Conservation (phyloP, 495 filamentous ascomycete genomes). For the Talaromyces proteolyticus region DNA sequence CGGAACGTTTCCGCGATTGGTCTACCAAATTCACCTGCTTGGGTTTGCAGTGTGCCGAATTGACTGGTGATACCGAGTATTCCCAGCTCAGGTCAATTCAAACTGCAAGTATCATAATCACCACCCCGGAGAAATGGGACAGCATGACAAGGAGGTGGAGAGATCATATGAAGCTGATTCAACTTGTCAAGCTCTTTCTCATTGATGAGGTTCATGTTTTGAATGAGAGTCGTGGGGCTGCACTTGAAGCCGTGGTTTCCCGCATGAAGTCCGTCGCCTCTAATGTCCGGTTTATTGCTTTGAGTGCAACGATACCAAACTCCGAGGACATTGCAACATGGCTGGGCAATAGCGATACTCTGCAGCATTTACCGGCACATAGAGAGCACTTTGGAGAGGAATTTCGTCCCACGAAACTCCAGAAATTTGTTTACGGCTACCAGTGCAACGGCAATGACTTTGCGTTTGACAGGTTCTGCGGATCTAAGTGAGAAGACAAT, state of each 20-base stretch:
- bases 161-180: conserved; percentile 77
- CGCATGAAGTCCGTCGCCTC: conserved; percentile 91
- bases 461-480: conserved; percentile 74
- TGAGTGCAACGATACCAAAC: conserved; percentile 93
- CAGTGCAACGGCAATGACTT: conserved; percentile 69
- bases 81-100: conserved; percentile 68
- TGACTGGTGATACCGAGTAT: conserved; percentile 88
- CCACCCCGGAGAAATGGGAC: conserved; percentile 98
- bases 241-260: conserved; percentile 91
- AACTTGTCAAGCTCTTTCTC: conserved; percentile 83
- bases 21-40: conserved; percentile 72
- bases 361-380: conserved; percentile 61
- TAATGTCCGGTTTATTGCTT: conserved; percentile 81
- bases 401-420: conserved; percentile 80
- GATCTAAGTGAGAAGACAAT: conserved; percentile 65
- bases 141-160: conserved; percentile 95
- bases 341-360: conserved; percentile 74
- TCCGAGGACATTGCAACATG: conserved; percentile 84
- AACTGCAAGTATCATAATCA: conserved; percentile 85
- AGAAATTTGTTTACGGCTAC: conserved; percentile 82
- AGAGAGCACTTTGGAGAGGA: conserved; percentile 85
- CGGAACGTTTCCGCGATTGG: conserved; percentile 82
- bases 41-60: conserved; percentile 71
- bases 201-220: conserved; percentile 97
- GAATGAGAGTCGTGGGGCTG: conserved; percentile 83